These are phyloP conservation scores for Nicotiana attenuata DNA, from an alignment of 257 asterid genomes.

Conservation along the genomic window DNA sequence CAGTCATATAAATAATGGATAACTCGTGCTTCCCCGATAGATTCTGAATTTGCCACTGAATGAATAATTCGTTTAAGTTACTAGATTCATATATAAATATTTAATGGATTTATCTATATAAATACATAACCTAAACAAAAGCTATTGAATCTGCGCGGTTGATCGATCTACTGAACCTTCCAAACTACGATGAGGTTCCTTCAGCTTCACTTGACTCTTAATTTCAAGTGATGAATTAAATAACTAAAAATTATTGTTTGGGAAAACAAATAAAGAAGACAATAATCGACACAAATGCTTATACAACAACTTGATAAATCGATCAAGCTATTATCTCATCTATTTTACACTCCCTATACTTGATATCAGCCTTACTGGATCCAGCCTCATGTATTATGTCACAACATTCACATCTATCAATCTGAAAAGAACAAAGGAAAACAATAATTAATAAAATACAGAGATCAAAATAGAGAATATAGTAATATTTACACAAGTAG, in stretches of 20 bases:
- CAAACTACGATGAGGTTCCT: no score
- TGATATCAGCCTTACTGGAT: background rate
- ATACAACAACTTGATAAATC: background rate
- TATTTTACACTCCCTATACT: slow-evolving; percentile 22
- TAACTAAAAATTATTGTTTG: background rate
- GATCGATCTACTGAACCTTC: background rate
- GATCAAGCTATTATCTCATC: slow-evolving; percentile 27
- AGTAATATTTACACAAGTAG: background rate
- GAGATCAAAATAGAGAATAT: background rate
- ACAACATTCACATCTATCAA: slow-evolving; percentile 29
- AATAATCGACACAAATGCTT: background rate
- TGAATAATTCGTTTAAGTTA: no score
- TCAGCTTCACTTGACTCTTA: background rate
- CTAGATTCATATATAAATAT: no score
- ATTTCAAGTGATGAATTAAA: background rate
- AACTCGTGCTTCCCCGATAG: no score
- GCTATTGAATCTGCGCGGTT: no score
- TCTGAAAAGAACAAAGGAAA: slow-evolving; percentile 2
- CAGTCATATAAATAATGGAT: no score
- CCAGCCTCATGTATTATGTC: slow-evolving; percentile 10
- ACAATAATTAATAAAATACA: background rate
- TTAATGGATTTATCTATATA: no score
- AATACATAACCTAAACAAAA: no score
- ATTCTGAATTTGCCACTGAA: no score
- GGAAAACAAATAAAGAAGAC: background rate